Conservation (phyloP, 352 stramenopile species). For the Phytophthora melonis region DNA sequence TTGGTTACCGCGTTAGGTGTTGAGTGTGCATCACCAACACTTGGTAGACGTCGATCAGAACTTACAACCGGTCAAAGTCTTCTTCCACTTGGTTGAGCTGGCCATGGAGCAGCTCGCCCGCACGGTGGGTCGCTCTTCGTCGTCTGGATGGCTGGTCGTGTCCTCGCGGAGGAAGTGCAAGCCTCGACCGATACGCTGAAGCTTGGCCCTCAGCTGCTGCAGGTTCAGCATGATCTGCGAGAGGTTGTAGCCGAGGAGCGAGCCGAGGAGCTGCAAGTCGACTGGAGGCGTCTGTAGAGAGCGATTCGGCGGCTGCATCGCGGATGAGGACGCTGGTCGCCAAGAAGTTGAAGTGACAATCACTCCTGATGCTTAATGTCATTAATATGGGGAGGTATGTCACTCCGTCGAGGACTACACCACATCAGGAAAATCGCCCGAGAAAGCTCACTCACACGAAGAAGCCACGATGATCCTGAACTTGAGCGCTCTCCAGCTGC, state of each 20-base stretch:
- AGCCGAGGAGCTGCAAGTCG: not conserved
- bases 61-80: not conserved
- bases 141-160: not conserved
- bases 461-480: slow-evolving; percentile 49
- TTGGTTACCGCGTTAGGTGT: not conserved
- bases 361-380: not conserved
- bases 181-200: not conserved
- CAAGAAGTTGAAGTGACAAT: slow-evolving; percentile 9
- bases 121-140: not conserved
- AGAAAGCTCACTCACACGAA: not conserved
- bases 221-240: not conserved
- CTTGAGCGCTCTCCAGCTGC: slow-evolving; percentile 63
- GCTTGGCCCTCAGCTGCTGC: not conserved
- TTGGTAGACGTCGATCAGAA: not conserved
- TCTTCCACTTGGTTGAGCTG: not conserved
- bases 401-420: not conserved
- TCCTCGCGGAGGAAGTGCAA: not conserved
- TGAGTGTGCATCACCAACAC: not conserved
- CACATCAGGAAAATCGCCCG: not conserved
- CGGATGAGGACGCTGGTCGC: too few species aligned
- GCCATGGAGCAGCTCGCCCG: not conserved
- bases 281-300: too few species aligned
- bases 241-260: not conserved
- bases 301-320: too few species aligned
- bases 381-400: not conserved